Conservation (phyloP, 805 yeast species). For the Komagataella pseudopastoris region DNA sequence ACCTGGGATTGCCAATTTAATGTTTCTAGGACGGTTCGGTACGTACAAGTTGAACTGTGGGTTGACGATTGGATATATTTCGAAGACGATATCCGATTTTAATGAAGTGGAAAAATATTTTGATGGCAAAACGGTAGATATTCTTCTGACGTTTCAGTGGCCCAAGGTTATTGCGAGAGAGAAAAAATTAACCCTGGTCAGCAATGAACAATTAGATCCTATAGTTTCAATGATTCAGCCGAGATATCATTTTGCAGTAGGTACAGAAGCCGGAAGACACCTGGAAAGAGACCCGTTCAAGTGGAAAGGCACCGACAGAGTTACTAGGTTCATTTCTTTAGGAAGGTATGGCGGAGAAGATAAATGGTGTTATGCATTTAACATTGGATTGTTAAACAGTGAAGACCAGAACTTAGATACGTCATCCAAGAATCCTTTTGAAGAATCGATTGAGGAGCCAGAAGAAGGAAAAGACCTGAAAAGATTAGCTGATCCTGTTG, state of each 20-base stretch:
- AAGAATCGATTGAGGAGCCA: not conserved
- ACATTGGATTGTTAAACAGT: conserved; percentile 16
- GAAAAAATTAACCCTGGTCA: conserved; percentile 27
- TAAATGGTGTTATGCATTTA: conserved; percentile 72
- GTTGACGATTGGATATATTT: conserved; percentile 30
- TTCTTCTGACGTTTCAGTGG: conserved; percentile 50
- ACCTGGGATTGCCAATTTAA: conserved; percentile 10
- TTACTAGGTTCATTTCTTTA: conserved; percentile 55
- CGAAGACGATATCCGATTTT: conserved; percentile 19
- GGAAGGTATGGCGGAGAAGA: conserved; percentile 40
- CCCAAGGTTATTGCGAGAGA: conserved; percentile 35
- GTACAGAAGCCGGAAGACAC: conserved; percentile 31
- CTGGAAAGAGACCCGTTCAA: conserved; percentile 43
- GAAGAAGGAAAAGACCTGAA: conserved; percentile 4
- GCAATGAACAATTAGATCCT: conserved; percentile 30
- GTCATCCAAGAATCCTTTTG: conserved; percentile 19
- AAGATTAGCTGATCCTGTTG: not conserved
- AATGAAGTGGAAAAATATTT: conserved; percentile 8
- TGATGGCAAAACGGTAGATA: conserved; percentile 25
- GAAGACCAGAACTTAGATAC: conserved; percentile 10
- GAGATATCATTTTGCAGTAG: conserved; percentile 52
- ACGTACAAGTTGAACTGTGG: conserved; percentile 27
- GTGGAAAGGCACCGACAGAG: conserved; percentile 30
- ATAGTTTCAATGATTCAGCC: conserved; percentile 36
- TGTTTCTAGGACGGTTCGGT: conserved; percentile 20